Evolutionary conservation across 2,329 filamentous ascomycete genomes (phyloP).

Genomic region (Falciphora oryzae): DNA sequence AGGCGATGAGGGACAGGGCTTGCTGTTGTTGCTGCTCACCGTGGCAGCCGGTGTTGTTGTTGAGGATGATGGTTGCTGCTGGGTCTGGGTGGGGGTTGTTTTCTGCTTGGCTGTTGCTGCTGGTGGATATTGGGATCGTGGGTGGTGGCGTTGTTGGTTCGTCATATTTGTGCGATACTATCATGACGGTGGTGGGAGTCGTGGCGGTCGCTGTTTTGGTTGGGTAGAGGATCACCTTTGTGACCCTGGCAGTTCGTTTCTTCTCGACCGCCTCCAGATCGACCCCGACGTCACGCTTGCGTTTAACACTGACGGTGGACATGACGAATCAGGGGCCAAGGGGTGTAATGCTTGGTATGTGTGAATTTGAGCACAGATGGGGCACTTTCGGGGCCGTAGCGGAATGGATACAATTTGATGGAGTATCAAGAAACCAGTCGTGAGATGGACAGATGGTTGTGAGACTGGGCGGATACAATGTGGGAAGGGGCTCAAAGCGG

Average conservation of each 20-base stretch:
- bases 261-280: neutral
- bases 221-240: neutral
- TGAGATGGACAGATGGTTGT: too few relatives aligned
- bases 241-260: neutral
- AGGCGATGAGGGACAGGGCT: conserved; percentile 38
- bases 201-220: neutral
- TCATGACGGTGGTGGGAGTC: neutral
- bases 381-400: too few relatives aligned
- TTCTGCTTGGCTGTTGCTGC: neutral
- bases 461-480: neutral
- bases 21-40: conserved; percentile 21
- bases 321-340: neutral
- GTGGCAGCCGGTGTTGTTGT: neutral
- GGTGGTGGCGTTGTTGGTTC: neutral
- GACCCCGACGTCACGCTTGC: neutral
- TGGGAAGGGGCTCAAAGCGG: neutral
- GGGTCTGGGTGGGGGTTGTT: neutral
- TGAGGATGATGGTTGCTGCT: neutral
- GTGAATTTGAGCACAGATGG: neutral
- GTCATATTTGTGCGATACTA: neutral
- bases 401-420: neutral
- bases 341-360: neutral
- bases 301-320: neutral
- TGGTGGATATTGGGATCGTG: neutral
- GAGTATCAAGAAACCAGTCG: neutral